Evolutionary conservation across 768 basidiomycete genomes (phyloP), one percentile per base, ranked within the genome.

Genomic region (Gloeopeniophorella convolvens): DNA sequence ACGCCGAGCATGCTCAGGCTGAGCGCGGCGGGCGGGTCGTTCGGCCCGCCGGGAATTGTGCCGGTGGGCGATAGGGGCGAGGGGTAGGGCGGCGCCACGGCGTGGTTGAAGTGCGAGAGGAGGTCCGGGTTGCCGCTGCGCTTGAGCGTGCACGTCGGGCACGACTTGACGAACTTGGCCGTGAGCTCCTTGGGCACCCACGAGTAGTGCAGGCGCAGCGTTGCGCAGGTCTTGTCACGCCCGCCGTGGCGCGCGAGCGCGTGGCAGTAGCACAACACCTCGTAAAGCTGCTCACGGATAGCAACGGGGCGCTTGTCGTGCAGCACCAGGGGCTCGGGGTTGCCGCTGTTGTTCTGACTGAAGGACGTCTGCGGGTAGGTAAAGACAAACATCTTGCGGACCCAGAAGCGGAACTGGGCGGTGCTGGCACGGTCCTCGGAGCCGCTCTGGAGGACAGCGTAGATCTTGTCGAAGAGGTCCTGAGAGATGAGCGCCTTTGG

Each of bases 181-280:
- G 89, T 78, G 34, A 92, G 79, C 60, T 87, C 83, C 66, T 90
- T 91, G 13, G 89, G 89, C 23, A 92, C 77, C 82, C 84, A 90
- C 8, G 85, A 82, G 64, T 89, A 92, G 59, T 78, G 76, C 52
- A 78, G 69, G 41, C 83, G 72, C 32, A 90, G 75, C 48, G 79
- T 70, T 2, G 74, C 72, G 49, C 77, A 79, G 0, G 89, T 92
- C 70, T 79, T 85, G 66, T 92, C 89, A 18, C 88, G 78, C 23
- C 88, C 89, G 12, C 80, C 85, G 60, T 91, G 89, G 9, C 75
- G 70, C 44, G 75, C 69, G 40, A 74, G 72, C 12, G 72, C 76
- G 56, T 91, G 89, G 55, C 79, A 83, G 57, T 82, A 82, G 57
- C 82, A 83, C 34, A 92, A 70, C 33, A 90, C 72, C 58, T 83